Evolutionary conservation across 257 asterid genomes (phyloP).

Genomic region (Ballota nigra): DNA sequence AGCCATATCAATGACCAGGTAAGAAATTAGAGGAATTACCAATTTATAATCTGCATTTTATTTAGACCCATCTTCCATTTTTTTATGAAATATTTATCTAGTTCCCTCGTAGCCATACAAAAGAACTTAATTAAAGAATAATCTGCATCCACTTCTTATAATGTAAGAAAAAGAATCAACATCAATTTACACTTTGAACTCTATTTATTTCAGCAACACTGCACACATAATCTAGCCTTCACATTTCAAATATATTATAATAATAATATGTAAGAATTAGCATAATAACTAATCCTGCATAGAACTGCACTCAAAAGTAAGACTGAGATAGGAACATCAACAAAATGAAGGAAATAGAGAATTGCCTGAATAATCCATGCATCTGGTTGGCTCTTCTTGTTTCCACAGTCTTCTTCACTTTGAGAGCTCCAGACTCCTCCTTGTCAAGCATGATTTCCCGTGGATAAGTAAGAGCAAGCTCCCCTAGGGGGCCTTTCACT

Average conservation of each 20-base stretch:
- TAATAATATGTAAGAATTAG: background rate
- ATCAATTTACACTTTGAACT: background rate
- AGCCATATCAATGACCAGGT: constrained; percentile 7
- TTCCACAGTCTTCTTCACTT: constrained; percentile 68
- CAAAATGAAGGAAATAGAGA: constrained; percentile 2
- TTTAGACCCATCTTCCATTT: background rate
- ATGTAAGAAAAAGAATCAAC: constrained; percentile 11
- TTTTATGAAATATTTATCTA: background rate
- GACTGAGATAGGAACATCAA: background rate
- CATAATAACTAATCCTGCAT: constrained; percentile 5
- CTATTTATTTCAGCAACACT: background rate
- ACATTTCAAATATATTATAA: background rate
- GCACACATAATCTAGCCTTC: background rate
- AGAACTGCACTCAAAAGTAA: background rate
- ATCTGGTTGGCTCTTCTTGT: constrained; percentile 93
- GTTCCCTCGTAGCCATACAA: background rate
- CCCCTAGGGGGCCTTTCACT: constrained; percentile 94
- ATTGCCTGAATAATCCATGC: constrained; percentile 96
- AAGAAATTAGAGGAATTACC: background rate
- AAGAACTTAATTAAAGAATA: background rate
- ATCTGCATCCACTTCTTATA: constrained; percentile 1
- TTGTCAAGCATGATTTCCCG: constrained; percentile 62
- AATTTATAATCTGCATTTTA: background rate
- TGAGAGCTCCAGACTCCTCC: constrained; percentile 71
- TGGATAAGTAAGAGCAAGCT: constrained; percentile 83